These are phyloP conservation scores for Forsythia suspensa DNA, from an alignment of 257 asterid genomes.

Conservation along the genomic window DNA sequence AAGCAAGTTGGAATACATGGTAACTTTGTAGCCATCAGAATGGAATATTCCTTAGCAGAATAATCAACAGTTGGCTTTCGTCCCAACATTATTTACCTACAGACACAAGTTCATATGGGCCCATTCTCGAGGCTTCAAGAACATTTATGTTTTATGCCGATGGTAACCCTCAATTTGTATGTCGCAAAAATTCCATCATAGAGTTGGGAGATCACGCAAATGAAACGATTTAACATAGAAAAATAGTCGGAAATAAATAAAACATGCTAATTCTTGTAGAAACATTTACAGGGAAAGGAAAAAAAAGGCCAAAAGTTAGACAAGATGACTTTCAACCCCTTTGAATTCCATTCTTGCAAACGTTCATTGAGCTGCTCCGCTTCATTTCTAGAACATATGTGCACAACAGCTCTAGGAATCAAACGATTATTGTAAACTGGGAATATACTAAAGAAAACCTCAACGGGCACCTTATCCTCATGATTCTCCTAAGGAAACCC, in stretches of 20 bases:
- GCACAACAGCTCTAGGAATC: conserved; percentile 55
- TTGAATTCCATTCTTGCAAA: conserved; percentile 69
- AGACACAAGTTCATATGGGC: conserved; percentile 6
- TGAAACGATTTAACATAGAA: not conserved
- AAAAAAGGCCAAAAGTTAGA: not conserved
- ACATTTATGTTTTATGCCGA: not conserved
- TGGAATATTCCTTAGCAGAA: conserved; percentile 70
- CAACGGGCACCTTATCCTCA: not conserved
- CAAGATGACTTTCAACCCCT: conserved; percentile 54
- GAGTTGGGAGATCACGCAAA: not conserved
- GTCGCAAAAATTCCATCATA: not conserved
- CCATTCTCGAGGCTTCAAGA: conserved; percentile 14
- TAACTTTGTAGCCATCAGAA: conserved; percentile 68
- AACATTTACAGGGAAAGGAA: not conserved
- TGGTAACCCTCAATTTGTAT: not conserved
- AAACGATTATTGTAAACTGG: not conserved
- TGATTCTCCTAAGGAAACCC: conserved; percentile 42
- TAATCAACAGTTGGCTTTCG: conserved; percentile 85
- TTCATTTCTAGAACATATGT: conserved; percentile 83
- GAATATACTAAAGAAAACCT: not conserved
- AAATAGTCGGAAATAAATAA: not conserved
- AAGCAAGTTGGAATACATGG: conserved; percentile 77
- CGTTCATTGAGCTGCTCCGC: conserved; percentile 68
- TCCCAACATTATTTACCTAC: conserved; percentile 89
- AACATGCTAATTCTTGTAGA: not conserved